phyloP scores from a whole-genome alignment of 768 basidiomycete genomes.

The Tylopilus rubrobrunneus region DNA sequence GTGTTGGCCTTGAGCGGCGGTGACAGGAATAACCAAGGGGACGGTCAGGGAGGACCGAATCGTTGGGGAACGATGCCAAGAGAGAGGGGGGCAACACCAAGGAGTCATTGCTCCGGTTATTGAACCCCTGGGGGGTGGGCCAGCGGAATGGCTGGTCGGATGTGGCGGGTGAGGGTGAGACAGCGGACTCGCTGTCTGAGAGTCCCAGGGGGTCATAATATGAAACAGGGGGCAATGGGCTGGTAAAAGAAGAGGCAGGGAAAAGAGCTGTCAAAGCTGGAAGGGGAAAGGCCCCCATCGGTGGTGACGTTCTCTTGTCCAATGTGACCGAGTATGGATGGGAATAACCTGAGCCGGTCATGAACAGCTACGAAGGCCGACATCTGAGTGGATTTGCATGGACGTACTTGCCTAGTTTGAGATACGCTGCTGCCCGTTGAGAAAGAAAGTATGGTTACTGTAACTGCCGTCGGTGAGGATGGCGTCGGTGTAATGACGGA shows the following conservation, averaged over 20 bases:
- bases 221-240: slow-evolving; percentile 24
- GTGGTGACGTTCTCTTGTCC: slow-evolving; percentile 6
- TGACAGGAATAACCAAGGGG: neutral
- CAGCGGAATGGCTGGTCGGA: slow-evolving; percentile 9
- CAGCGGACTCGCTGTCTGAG: slow-evolving; percentile 21
- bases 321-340: slow-evolving; percentile 12
- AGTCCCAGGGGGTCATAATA: slow-evolving; percentile 3
- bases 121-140: neutral
- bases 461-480: slow-evolving; percentile 64
- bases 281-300: slow-evolving; percentile 8
- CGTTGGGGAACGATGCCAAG: neutral
- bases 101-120: slow-evolving; percentile 9
- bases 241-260: slow-evolving; percentile 24
- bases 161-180: slow-evolving; percentile 18
- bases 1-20: slow-evolving; percentile 19
- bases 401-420: slow-evolving; percentile 93
- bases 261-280: slow-evolving; percentile 10
- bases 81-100: neutral
- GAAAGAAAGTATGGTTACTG: slow-evolving; percentile 70
- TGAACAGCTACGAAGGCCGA: neutral
- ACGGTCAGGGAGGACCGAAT: neutral
- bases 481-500: slow-evolving; percentile 85
- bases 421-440: slow-evolving; percentile 91
- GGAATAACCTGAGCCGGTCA: slow-evolving; percentile 8
- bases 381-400: neutral